Percentiles rank a stretch among this genome's conserved stretches.
Evolutionary conservation across 441 rosid species (phyloP).

Genomic region (Gossypium trilobum): DNA sequence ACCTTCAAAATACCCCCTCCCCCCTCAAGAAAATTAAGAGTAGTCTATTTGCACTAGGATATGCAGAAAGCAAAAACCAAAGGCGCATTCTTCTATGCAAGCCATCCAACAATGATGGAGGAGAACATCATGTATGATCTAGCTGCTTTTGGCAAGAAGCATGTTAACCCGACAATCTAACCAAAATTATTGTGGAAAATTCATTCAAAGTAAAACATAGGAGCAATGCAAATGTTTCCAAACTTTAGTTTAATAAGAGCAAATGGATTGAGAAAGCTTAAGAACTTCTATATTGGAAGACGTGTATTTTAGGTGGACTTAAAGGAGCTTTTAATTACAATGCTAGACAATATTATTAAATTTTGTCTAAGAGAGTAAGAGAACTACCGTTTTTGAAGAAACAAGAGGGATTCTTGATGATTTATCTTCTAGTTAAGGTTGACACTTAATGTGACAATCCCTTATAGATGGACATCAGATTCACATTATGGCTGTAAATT

Average conservation of each 20-base stretch:
- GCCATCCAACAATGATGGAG: neutral
- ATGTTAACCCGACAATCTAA: neutral
- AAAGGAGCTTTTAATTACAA: neutral
- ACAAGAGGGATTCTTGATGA: neutral
- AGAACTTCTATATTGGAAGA: neutral
- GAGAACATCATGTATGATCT: neutral
- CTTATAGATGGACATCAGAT: neutral
- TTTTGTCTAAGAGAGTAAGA: neutral
- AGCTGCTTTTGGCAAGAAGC: neutral
- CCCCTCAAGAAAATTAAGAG: neutral
- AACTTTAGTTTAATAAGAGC: neutral
- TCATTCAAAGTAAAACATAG: neutral
- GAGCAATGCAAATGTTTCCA: neutral
- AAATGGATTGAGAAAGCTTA: neutral
- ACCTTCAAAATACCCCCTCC: neutral
- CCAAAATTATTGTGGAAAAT: neutral
- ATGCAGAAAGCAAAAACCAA: neutral
- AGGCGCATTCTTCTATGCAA: neutral
- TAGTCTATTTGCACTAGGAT: neutral
- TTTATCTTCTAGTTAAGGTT: neutral
- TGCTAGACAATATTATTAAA: neutral
- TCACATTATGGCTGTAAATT: neutral
- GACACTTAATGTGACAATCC: neutral
- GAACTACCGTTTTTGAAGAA: conserved; percentile 5
- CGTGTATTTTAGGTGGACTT: neutral